phyloP scores from a whole-genome alignment of 2,329 filamentous ascomycete species.

The Hymenoscyphus occultus region DNA sequence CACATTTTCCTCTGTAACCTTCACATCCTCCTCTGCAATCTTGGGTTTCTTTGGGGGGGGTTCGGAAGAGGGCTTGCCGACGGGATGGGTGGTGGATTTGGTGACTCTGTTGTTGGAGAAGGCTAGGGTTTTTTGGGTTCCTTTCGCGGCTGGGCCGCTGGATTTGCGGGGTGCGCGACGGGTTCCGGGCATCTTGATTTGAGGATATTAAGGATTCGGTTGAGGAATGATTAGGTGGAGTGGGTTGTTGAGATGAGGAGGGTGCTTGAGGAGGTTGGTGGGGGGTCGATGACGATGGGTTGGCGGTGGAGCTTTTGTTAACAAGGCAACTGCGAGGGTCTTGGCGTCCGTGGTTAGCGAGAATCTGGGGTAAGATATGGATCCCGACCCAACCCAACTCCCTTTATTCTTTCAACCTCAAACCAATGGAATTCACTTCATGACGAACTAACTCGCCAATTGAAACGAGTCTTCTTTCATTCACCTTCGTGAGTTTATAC shows the following conservation, averaged over 20 bases:
- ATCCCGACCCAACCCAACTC: too few species aligned
- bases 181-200: slow-evolving; percentile 40
- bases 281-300: slow-evolving; percentile 7
- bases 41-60: not conserved
- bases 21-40: slow-evolving; percentile 13
- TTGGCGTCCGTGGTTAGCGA: not conserved
- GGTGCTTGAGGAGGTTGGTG: not conserved
- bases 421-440: too few species aligned
- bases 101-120: slow-evolving; percentile 59
- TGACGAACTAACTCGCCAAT: too few species aligned
- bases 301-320: not conserved
- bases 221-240: not conserved
- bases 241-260: slow-evolving; percentile 5
- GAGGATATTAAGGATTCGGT: not conserved
- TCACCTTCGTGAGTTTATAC: too few species aligned
- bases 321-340: slow-evolving; percentile 9
- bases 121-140: slow-evolving; percentile 56
- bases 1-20: slow-evolving; percentile 21
- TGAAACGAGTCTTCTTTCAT: too few species aligned
- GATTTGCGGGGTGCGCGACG: slow-evolving; percentile 39
- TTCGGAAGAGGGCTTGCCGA: slow-evolving; percentile 13
- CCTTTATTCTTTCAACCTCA: too few species aligned
- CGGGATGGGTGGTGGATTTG: slow-evolving; percentile 45
- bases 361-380: too few species aligned
- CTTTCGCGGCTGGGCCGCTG: slow-evolving; percentile 39